Evolutionary conservation across 306 rosid species (phyloP), one percentile per base, ranked within the genome.

Genomic region (Cajanus cajan): DNA sequence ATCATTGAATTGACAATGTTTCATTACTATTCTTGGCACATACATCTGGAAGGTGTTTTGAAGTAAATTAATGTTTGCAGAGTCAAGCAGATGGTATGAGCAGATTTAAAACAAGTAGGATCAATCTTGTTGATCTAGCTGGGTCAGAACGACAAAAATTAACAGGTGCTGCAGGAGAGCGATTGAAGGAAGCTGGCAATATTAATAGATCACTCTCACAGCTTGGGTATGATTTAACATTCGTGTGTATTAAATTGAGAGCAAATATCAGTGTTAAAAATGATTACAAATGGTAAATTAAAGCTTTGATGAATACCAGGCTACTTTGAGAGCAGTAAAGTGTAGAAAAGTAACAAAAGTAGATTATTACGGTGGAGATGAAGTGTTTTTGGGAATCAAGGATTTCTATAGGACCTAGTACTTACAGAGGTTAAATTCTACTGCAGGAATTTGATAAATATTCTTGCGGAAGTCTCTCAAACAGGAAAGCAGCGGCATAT

Each of bases 401-500:
- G 73, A 71, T 64, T 71, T 84, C 73, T 78, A 5, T 61, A 39
- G 36, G 39, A 59, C 36, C 78, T 22, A 67, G 52, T 58, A 66
- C 87, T 83, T 9, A 86, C 76, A 9, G 66, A 47, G 18, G 28
- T 36, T 41, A 72, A 66, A 65, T 71, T 44, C 78, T 71, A 79
- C 61, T 91, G 88, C 96, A 96, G 98, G 93, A 96, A 93, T 86
- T 87, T 96, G 89, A 96, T 96, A 74, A 96, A 96, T 88, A 96
- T 96, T 73, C 99, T 96, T 34, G 99, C 99, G 11, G 99, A 96
- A 89, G 87, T 96, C 86, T 96, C 99, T 81, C 99, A 93, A 80
- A 89, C 96, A 22, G 99, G 99, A 85, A 96, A 89, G 84, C 99
- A 90, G 68, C 89, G 99, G 65, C 99, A 96, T 86, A 91, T 96